Conservation (phyloP, 73 alveolate genomes). For the Tetrahymena borealis region DNA sequence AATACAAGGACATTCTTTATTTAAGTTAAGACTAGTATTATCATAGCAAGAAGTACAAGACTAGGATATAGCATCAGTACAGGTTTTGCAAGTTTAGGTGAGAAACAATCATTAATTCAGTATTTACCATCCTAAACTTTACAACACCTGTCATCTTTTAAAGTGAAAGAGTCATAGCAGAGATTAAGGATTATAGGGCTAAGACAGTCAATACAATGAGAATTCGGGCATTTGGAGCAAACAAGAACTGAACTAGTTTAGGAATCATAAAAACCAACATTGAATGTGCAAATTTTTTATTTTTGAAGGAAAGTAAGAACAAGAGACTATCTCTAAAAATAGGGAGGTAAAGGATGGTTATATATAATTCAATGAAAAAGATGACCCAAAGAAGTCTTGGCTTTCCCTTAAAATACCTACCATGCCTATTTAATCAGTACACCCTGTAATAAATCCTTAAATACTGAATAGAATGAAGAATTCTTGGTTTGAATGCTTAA, state of each 20-base stretch:
- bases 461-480: too few relatives aligned
- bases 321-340: too few relatives aligned
- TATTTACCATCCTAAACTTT: background rate
- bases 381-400: too few relatives aligned
- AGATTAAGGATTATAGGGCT: background rate
- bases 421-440: too few relatives aligned
- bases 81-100: background rate
- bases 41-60: background rate
- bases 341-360: too few relatives aligned
- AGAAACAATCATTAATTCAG: background rate
- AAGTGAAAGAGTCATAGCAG: background rate
- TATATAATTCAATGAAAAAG: too few relatives aligned
- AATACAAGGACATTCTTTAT: background rate
- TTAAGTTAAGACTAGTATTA: background rate
- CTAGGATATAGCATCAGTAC: background rate
- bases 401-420: too few relatives aligned
- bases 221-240: background rate
- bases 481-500: too few relatives aligned
- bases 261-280: background rate
- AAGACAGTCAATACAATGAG: background rate
- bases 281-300: background rate
- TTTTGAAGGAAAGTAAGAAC: too few relatives aligned
- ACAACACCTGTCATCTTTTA: background rate
- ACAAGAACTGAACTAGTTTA: background rate
- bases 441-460: too few relatives aligned